A percentile compares a stretch with the other conserved stretches of the same genome.
Conservation (phyloP, 2,329 filamentous ascomycete species). For the Phialemoniopsis sp. region DNA sequence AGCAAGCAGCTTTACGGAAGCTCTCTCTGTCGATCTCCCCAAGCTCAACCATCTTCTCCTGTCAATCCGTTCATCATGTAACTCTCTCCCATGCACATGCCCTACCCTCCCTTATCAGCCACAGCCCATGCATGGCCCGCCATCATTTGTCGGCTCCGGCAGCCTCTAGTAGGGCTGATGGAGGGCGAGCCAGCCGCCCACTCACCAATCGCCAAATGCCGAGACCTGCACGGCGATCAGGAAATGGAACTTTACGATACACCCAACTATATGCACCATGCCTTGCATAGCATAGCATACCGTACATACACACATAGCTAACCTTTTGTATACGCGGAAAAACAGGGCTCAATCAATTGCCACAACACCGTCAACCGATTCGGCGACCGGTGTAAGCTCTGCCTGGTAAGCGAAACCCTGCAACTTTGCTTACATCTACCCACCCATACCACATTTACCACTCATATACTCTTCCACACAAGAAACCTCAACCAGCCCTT, state of each 20-base stretch:
- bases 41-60: neutral
- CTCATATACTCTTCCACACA: constrained; percentile 5
- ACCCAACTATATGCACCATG: neutral
- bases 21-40: too few relatives aligned
- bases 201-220: too few relatives aligned
- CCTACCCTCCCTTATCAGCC: too few relatives aligned
- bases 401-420: constrained; percentile 17
- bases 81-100: too few relatives aligned
- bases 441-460: constrained; percentile 1
- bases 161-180: too few relatives aligned
- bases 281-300: neutral
- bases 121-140: neutral
- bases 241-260: neutral
- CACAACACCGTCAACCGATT: constrained; percentile 28
- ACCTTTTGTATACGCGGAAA: too few relatives aligned
- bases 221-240: too few relatives aligned
- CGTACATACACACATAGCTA: too few relatives aligned
- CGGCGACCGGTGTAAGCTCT: constrained; percentile 29
- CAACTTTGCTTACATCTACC: neutral
- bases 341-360: constrained; percentile 28
- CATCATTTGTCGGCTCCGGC: too few relatives aligned
- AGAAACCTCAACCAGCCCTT: too few relatives aligned
- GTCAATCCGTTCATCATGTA: too few relatives aligned
- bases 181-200: too few relatives aligned
- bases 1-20: neutral